phyloP scores from a whole-genome alignment of 805 yeast genomes.

The Nakazawaea ishiwadae region DNA sequence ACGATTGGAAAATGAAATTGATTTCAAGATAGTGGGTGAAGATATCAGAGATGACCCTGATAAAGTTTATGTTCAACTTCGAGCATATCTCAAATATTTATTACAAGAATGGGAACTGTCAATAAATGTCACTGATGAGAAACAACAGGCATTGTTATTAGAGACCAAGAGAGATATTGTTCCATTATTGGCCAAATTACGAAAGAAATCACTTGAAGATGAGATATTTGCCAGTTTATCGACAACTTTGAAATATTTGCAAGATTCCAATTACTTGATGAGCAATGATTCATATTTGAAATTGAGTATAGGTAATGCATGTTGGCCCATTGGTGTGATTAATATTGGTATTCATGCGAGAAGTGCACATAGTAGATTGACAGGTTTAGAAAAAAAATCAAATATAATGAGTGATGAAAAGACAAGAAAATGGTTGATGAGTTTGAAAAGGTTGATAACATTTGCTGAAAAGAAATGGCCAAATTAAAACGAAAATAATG shows the following conservation, averaged over 20 bases:
- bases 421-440: constrained; percentile 74
- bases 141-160: constrained; percentile 21
- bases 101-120: constrained; percentile 32
- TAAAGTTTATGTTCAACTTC: constrained; percentile 33
- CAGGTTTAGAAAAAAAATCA: constrained; percentile 46
- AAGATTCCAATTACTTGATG: constrained; percentile 39
- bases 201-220: constrained; percentile 32
- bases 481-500: background rate
- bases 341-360: constrained; percentile 78
- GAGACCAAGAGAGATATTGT: constrained; percentile 47
- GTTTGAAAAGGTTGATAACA: constrained; percentile 68
- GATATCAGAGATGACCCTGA: constrained; percentile 29
- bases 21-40: constrained; percentile 18
- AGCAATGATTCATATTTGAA: constrained; percentile 71
- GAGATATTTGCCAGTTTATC: constrained; percentile 50
- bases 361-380: constrained; percentile 54
- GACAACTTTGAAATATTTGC: constrained; percentile 59
- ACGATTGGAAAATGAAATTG: constrained; percentile 23
- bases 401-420: constrained; percentile 76
- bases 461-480: constrained; percentile 34
- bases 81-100: constrained; percentile 43
- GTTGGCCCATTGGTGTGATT: constrained; percentile 89
- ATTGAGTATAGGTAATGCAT: constrained; percentile 79
- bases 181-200: constrained; percentile 50
- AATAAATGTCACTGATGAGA: background rate